Base-by-base conservation (phyloP, 441 rosid genomes). In the Hura crepitans region DNA sequence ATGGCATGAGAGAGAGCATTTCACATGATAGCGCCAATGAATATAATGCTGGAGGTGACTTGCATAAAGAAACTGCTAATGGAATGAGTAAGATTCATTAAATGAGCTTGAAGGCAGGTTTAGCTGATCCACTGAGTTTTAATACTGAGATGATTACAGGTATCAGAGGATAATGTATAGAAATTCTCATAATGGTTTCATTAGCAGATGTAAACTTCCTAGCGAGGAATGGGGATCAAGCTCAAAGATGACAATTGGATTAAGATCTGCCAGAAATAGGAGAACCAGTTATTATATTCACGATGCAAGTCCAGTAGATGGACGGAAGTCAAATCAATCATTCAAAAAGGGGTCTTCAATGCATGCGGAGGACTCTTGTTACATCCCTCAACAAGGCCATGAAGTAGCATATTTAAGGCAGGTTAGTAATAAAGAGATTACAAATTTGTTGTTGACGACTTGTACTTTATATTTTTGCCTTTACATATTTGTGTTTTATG, bases 311-410 rank as follows among this genome's bases (percentile, higher is more conserved):
- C 88, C 87, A 49, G 62, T 78, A 63, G 84, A 87, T 71, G 76
- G 74, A 77, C 82, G 80, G 80, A 88, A 77, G 75, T 78, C 81
- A 22, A 81, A 77, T 65, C 94, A 83, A 68, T 70, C 89, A 18
- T 65, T 70, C 28, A 91, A 84, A 74, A 85, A 80, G 78, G 82
- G 77, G 23, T 85, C 98, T 15, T 80, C 89, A 68, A 79, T 74
- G 68, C 94, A 91, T 55, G 97, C 89, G 80, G 93, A 96, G 82
- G 98, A 97, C 49, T 85, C 91, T 50, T 93, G 89, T 65, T 96
- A 89, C 80, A 93, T 93, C 77, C 99, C 99, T 46, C 99, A 96
- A 72, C 85, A 68, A 66, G 96, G 96, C 75, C 98, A 96, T 77
- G 90, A 89, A 75, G 82, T 89, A 69, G 97, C 80, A 43, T 96